phyloP scores from a whole-genome alignment of 2,329 filamentous ascomycete genomes.

The Davidsoniella eucalypti region DNA sequence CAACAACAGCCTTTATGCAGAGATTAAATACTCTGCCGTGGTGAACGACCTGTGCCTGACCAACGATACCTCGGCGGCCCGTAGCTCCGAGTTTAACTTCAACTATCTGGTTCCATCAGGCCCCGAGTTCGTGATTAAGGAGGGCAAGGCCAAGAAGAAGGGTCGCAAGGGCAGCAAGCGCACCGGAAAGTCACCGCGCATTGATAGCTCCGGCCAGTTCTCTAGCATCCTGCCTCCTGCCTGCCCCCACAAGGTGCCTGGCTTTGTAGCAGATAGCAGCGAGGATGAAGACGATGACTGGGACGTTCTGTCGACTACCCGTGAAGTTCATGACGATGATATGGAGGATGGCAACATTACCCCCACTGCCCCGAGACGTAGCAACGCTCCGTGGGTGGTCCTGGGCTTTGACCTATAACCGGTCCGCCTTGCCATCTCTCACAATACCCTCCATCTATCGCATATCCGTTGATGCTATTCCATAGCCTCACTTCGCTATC shows the following conservation, averaged over 20 bases:
- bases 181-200: background rate
- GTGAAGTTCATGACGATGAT: background rate
- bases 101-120: constrained; percentile 5
- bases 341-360: background rate
- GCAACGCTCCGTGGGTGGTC: constrained; percentile 2
- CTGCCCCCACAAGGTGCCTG: background rate
- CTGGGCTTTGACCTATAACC: background rate
- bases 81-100: constrained; percentile 8
- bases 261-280: background rate
- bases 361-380: no score
- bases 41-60: background rate
- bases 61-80: constrained; percentile 5
- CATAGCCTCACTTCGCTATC: background rate
- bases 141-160: constrained; percentile 6
- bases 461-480: background rate
- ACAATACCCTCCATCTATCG: background rate
- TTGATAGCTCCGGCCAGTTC: background rate
- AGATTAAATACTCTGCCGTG: background rate
- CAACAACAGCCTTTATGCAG: background rate
- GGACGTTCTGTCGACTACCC: constrained; percentile 2
- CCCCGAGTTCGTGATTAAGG: constrained; percentile 5
- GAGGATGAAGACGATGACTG: constrained; percentile 3
- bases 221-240: background rate
- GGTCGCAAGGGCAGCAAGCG: background rate
- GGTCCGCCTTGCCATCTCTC: background rate